Evolutionary conservation across 2,329 filamentous ascomycete species (phyloP).

Genomic region (Nemania abortiva): DNA sequence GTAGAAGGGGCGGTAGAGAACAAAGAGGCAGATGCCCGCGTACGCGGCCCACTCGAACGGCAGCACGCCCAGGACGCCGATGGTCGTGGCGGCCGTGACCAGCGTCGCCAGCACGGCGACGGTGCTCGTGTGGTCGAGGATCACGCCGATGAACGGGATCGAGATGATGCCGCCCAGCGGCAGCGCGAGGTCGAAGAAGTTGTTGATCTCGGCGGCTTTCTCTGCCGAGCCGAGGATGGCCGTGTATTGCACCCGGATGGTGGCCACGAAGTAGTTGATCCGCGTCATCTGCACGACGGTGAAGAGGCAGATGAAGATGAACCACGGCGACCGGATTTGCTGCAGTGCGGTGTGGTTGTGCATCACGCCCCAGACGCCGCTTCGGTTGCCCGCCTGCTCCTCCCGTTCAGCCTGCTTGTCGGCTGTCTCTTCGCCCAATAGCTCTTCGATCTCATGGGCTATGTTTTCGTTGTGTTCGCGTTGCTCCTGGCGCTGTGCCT

Average conservation of each 20-base stretch:
- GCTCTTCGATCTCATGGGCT: slow-evolving; percentile 76
- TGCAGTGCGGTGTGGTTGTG: slow-evolving; percentile 77
- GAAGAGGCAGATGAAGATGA: slow-evolving; percentile 84
- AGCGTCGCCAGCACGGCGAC: slow-evolving; percentile 76
- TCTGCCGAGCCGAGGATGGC: slow-evolving; percentile 74
- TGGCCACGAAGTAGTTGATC: slow-evolving; percentile 95
- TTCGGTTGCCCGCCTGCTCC: slow-evolving; percentile 75
- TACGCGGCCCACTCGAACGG: slow-evolving; percentile 78
- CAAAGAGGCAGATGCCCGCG: slow-evolving; percentile 80
- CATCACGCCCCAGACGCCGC: slow-evolving; percentile 88
- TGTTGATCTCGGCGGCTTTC: slow-evolving; percentile 77
- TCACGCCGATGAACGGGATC: slow-evolving; percentile 84
- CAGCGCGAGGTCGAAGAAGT: slow-evolving; percentile 87
- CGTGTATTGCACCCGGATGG: slow-evolving; percentile 83
- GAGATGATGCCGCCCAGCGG: slow-evolving; percentile 86
- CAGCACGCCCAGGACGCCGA: slow-evolving; percentile 81
- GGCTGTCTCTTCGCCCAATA: slow-evolving; percentile 74
- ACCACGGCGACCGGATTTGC: slow-evolving; percentile 86
- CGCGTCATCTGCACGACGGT: slow-evolving; percentile 81
- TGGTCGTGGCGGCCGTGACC: slow-evolving; percentile 77
- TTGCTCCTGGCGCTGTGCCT: slow-evolving; percentile 69
- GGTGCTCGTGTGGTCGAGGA: slow-evolving; percentile 83
- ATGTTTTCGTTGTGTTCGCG: slow-evolving; percentile 71
- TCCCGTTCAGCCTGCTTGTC: slow-evolving; percentile 74
- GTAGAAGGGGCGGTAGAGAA: slow-evolving; percentile 88